Percentiles rank a stretch among this genome's conserved stretches.
Evolutionary conservation across 202 grass and related monocot species (phyloP).

Genomic region (Setaria viridis): DNA sequence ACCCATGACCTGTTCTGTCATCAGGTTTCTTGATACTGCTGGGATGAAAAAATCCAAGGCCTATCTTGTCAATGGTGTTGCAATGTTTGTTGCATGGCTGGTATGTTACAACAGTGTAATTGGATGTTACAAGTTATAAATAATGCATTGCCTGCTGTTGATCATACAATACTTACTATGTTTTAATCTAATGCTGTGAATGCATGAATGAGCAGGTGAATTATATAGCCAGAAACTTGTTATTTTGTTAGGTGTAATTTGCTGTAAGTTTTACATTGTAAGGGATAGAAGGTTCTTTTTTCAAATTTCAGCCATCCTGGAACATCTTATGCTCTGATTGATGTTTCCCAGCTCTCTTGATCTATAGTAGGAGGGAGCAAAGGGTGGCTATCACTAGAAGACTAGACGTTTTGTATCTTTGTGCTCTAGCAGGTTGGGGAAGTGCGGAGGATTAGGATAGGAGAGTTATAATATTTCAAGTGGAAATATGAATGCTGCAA

Average conservation of each 20-base stretch:
- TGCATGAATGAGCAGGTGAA: constrained; percentile 20
- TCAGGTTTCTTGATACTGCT: constrained; percentile 93
- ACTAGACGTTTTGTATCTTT: background rate
- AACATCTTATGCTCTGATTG: background rate
- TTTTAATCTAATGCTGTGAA: background rate
- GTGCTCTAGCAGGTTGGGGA: background rate
- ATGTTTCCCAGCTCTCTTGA: background rate
- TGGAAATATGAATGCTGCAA: background rate
- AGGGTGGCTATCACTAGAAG: background rate
- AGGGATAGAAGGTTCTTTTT: background rate
- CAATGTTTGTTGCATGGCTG: constrained; percentile 95
- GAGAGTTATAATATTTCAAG: background rate
- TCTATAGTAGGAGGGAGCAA: background rate
- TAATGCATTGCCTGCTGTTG: background rate
- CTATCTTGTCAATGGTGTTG: constrained; percentile 86
- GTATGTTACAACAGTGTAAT: constrained; percentile 56
- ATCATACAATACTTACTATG: constrained; percentile 18
- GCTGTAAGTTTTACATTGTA: background rate
- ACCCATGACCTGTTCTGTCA: constrained; percentile 42
- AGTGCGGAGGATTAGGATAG: too few relatives aligned
- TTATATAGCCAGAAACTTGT: constrained; percentile 3
- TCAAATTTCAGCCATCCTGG: background rate
- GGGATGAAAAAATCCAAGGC: constrained; percentile 96
- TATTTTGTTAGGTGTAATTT: constrained; percentile 5
- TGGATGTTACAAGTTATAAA: constrained; percentile 23